Conservation (phyloP, 2,329 filamentous ascomycete genomes). For the Stachybotrys chartarum region DNA sequence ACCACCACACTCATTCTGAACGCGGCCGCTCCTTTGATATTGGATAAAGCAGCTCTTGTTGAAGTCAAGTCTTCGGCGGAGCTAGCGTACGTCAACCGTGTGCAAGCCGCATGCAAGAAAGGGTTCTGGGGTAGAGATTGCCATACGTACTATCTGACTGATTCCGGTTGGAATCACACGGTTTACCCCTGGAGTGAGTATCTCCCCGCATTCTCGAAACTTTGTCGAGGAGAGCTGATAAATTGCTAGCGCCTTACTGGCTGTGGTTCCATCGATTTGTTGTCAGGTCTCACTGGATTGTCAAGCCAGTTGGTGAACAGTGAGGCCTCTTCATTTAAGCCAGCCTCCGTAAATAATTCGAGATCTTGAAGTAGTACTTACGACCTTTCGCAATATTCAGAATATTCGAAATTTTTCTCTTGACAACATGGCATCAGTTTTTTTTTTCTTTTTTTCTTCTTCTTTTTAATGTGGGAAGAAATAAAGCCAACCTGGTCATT, state of each 20-base stretch:
- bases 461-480: too few relatives aligned
- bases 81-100: neutral
- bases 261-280: neutral
- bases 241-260: neutral
- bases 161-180: neutral
- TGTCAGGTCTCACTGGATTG: neutral
- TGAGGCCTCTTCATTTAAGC: too few relatives aligned
- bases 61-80: neutral
- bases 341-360: too few relatives aligned
- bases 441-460: too few relatives aligned
- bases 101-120: neutral
- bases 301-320: too few relatives aligned
- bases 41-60: neutral
- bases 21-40: neutral
- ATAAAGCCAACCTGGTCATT: too few relatives aligned
- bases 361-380: too few relatives aligned
- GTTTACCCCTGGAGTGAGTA: conserved; percentile 1
- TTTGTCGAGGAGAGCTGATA: neutral
- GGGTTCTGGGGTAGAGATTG: neutral
- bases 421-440: too few relatives aligned
- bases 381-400: too few relatives aligned
- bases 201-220: neutral
- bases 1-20: neutral
- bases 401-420: too few relatives aligned
- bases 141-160: neutral